Evolutionary conservation across 208 protist species (phyloP), one percentile per base, ranked within the genome.

Genomic region (Trypanosoma mega): DNA sequence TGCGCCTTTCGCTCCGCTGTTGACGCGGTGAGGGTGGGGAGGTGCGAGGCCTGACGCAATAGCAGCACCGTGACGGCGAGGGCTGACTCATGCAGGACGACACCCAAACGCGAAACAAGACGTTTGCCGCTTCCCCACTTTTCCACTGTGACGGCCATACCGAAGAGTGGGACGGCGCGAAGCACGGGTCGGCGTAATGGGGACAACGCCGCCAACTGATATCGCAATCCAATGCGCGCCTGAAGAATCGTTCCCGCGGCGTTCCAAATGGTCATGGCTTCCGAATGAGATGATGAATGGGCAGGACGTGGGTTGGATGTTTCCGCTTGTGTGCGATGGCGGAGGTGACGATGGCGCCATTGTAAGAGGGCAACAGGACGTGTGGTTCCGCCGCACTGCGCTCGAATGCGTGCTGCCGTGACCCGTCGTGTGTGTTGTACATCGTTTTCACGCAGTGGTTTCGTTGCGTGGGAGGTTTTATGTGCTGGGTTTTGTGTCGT

Each of bases 51-150:
- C 2, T 21, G 18, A 7, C 36, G 11, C 23, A 70, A 30, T 37
- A 70, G 21, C 2, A 47, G 54, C 14, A 70, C 63, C 41, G 36
- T 55, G 33, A 70, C 39, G 30, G 49, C 47, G 18, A 24, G 29
- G 34, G n/a, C 31, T 11, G 63, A 63, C 47, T 70, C 63, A 61
- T 70, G 54, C 43, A 70, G 23, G 24, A 70, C 47, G 41, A 70
- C 24, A 8, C 63, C 63, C 7, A 49, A 39, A 3, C 37, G 8
- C 16, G 47, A 62, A 20, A 29, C 21, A 3, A 57, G 16, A 27
- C 56, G 33, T n/a, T 55, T 29, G 1, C 36, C 1, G 7, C 8
- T 12, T 39, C 34, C 8, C 34, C 34, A 39, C 34, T 39, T 6
- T 12, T 39, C 29, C 11, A 37, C 39, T 12, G 1, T 27, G 26